Evolutionary conservation across 768 basidiomycete species (phyloP), one percentile per base, ranked within the genome.

Genomic region (Trametes sanguinea): DNA sequence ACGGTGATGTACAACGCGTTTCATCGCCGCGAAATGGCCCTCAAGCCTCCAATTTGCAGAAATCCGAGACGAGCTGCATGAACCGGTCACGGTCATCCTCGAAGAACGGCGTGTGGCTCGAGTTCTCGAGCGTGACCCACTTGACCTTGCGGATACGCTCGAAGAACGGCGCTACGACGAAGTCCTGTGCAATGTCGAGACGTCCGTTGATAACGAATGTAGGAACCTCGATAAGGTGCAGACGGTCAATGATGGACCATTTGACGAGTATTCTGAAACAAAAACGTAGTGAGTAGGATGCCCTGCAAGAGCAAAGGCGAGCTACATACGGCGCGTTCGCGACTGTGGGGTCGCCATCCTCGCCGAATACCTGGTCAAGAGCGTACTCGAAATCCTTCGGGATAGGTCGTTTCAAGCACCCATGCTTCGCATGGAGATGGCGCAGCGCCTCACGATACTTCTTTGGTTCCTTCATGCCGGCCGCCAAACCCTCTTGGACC

Each of bases 341-440:
- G 33, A 81, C 83, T 79, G 81, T 84, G 4, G 79, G 70, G 54
- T 84, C 82, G 35, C 76, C 73, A 5, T 76, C 74, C 4, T 64
- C 60, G 9, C 64, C 63, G 47, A 65, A 60, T 9, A 75, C 54
- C 64, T 66, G 67, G 11, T 63, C 71, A 35, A 83, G 68, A 17
- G 76, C 52, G 32, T 69, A 58, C 6, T 62, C 22, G 16, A 83
- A 69, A 10, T 78, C 70, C 44, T 73, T 39, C 0, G 85, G 84
- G 65, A 76, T 69, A 0, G 82, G 82, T 35, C 78, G 64, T 3
- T 81, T 3, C 14, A 73, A 70, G 65, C 83, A 85, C 11, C 79
- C 58, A 62, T 82, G 77, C 33, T 71, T 68, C 1, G 73, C 70
- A 61, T 80, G 80, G 66, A 80, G 82, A 35, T 74, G 66, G 2